Evolutionary conservation across 306 rosid species (phyloP).

Genomic region (Pterocarpus macrocarpus): DNA sequence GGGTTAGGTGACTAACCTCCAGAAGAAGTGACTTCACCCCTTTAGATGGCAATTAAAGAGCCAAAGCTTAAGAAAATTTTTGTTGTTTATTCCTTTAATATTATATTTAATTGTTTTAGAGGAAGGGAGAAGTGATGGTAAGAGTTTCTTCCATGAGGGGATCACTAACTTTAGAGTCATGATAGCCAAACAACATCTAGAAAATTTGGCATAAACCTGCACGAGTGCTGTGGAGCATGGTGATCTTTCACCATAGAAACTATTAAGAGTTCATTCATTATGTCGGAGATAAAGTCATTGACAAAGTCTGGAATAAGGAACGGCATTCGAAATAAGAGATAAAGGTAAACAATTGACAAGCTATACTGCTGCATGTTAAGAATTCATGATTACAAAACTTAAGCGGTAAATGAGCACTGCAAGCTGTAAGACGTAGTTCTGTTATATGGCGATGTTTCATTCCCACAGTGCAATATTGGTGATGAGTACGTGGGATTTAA

Average conservation of each 20-base stretch:
- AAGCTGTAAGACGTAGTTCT: too few relatives aligned
- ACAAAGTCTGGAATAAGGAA: too few relatives aligned
- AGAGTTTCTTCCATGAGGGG: slow-evolving; percentile 15
- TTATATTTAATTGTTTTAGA: not conserved
- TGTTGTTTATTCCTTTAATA: not conserved
- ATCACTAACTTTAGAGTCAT: not conserved
- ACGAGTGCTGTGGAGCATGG: not conserved
- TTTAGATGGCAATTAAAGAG: not conserved
- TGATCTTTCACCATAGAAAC: slow-evolving; percentile 25
- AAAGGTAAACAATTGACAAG: too few relatives aligned
- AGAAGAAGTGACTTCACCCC: slow-evolving; percentile 1
- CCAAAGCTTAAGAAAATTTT: not conserved
- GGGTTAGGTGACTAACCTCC: too few relatives aligned
- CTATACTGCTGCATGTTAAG: too few relatives aligned
- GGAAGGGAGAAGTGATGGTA: not conserved
- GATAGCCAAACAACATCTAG: not conserved
- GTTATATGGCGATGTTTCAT: too few relatives aligned
- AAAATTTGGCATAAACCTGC: not conserved
- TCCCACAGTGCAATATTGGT: too few relatives aligned
- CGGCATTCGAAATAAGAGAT: too few relatives aligned
- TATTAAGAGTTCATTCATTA: slow-evolving; percentile 5
- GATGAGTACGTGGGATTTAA: too few relatives aligned
- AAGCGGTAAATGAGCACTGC: too few relatives aligned
- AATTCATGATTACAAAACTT: too few relatives aligned
- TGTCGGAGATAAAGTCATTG: not conserved